phyloP scores from a whole-genome alignment of 1,139 yeast genomes.

The Protomyces pachydermus region DNA sequence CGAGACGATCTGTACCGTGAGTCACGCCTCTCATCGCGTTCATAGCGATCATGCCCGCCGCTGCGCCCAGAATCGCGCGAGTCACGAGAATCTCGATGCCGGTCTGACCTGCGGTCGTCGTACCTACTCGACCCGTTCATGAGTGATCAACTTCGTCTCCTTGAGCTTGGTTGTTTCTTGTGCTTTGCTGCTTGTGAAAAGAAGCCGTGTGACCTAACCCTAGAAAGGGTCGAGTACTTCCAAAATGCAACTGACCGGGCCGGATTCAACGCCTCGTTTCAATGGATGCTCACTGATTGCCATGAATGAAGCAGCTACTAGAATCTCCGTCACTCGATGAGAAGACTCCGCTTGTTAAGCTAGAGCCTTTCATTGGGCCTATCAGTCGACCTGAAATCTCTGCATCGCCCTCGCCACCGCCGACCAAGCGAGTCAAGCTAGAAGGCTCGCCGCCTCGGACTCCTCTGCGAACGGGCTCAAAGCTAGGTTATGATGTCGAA shows the following conservation, averaged over 20 bases:
- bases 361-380: background rate
- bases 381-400: background rate
- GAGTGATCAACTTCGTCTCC: background rate
- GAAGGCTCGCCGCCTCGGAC: background rate
- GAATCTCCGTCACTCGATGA: background rate
- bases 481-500: background rate
- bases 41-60: conserved; percentile 33
- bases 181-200: too few species aligned
- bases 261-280: too few species aligned
- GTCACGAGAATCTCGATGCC: conserved; percentile 32
- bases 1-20: conserved; percentile 24
- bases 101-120: conserved; percentile 22
- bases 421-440: background rate
- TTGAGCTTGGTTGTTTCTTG: background rate
- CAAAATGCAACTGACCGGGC: too few species aligned
- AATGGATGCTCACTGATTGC: too few species aligned
- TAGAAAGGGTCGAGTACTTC: too few species aligned
- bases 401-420: background rate
- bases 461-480: background rate
- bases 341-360: background rate
- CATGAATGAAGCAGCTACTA: background rate
- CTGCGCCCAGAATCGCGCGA: conserved; percentile 33
- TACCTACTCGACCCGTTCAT: conserved; percentile 5
- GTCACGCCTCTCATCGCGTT: conserved; percentile 29
- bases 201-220: too few species aligned